Evolutionary conservation across 2,329 filamentous ascomycete genomes (phyloP).

Genomic region (Penicillium sp.): DNA sequence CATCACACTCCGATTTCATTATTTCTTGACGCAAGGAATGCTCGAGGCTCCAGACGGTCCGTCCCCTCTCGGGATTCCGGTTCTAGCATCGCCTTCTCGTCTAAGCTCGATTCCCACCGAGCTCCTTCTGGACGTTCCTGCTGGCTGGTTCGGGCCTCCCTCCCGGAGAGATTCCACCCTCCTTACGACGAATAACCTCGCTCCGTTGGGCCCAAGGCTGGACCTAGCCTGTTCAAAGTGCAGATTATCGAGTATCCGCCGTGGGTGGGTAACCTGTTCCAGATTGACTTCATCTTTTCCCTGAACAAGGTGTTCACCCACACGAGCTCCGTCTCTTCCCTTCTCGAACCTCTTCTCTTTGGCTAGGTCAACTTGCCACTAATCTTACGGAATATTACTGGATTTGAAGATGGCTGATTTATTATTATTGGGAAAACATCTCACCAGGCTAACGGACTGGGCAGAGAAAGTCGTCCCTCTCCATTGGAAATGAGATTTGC

Average conservation of each 20-base stretch:
- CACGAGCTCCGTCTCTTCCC: conserved; percentile 23
- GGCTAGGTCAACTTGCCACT: conserved; percentile 7
- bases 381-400: not conserved
- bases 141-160: conserved; percentile 18
- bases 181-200: conserved; percentile 15
- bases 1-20: conserved; percentile 2
- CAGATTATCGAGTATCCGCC: conserved; percentile 27
- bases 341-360: conserved; percentile 7
- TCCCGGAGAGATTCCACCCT: conserved; percentile 3
- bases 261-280: conserved; percentile 25
- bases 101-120: not conserved
- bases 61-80: not conserved
- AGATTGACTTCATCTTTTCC: conserved; percentile 25
- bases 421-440: not conserved
- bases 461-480: conserved; percentile 16
- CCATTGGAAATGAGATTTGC: conserved; percentile 20
- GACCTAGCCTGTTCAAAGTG: conserved; percentile 12
- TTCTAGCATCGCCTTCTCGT: not conserved
- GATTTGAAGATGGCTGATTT: not conserved
- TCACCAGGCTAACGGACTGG: not conserved
- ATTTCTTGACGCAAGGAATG: not conserved
- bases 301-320: conserved; percentile 22
- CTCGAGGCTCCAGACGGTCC: not conserved
- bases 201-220: conserved; percentile 13
- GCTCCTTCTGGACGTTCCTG: conserved; percentile 19